Base-by-base conservation (phyloP, 345 rosid genomes). In the Nasturtium officinale region DNA sequence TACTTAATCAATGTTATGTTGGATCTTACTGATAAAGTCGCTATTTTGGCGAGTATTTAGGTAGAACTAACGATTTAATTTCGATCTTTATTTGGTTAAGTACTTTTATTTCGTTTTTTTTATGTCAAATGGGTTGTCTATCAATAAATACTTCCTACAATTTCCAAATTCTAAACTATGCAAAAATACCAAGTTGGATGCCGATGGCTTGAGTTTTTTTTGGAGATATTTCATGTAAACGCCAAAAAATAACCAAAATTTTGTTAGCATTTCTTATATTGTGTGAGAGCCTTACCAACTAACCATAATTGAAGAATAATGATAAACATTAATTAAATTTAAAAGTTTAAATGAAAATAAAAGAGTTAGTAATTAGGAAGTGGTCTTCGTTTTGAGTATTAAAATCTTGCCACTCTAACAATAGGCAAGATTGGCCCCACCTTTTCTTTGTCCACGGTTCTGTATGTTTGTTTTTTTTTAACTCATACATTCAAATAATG, bases 391-490 rank as follows among this genome's bases (percentile, higher is more conserved):
- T 64, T 21, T n/a, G 38, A 69, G 71, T 62, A 64, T 77, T 71
- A 48, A 77, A 55, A 54, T 64, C 47, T 48, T 77, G 80, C 71
- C 66, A 57, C 80, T 71, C 76, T 77, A 77, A 71, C 76, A 48
- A 71, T 47, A 64, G 76, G 72, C 80, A 77, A 77, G 38, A 64
- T 30, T 57, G 80, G 48, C 62, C 80, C 80, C 67, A 77, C 80
- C 20, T n/a, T 63, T 69, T 32, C 1, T n/a, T 51, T 68, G 46
- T 69, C 74, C 30, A 68, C 69, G 42, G 64, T 61, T 53, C 58
- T 7, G 21, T 40, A 67, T 12, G 35, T 10, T 21, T 3, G 9
- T 37, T 37, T 10, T 33, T 35, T 35, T 35, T 0, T 0, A 38
- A 29, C 46, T 59, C 62, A 38, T 11, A 67, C 35, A 74, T 26